These are phyloP conservation scores for Dendrobium catenatum DNA, from an alignment of 106 monocot genomes.

Conservation along the genomic window DNA sequence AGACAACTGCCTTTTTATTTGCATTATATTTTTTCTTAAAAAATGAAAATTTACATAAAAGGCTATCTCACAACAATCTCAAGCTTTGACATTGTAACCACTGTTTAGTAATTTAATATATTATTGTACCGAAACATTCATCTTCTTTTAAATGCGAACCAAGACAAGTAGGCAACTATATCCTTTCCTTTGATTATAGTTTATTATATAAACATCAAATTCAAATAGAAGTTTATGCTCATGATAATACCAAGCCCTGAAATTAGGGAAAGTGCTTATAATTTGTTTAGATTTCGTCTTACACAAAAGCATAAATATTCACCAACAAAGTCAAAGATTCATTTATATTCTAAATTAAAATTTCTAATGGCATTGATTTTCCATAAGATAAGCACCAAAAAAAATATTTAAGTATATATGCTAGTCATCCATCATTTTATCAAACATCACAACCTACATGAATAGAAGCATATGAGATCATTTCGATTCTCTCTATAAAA, in stretches of 20 bases:
- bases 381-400: neutral
- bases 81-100: neutral
- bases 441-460: neutral
- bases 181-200: neutral
- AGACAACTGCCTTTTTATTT: neutral
- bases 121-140: neutral
- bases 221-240: neutral
- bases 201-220: neutral
- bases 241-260: neutral
- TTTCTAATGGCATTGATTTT: neutral
- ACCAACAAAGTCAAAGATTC: neutral
- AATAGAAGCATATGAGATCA: neutral
- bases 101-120: slow-evolving; percentile 1
- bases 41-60: neutral
- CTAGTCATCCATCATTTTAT: neutral
- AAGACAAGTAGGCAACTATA: neutral
- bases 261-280: neutral
- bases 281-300: neutral
- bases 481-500: neutral
- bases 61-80: neutral
- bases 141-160: neutral
- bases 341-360: neutral
- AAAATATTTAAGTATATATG: neutral
- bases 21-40: neutral
- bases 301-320: neutral